Conservation (phyloP, 108 stramenopile species). For the Cyclotella choctawhatcheeana region DNA sequence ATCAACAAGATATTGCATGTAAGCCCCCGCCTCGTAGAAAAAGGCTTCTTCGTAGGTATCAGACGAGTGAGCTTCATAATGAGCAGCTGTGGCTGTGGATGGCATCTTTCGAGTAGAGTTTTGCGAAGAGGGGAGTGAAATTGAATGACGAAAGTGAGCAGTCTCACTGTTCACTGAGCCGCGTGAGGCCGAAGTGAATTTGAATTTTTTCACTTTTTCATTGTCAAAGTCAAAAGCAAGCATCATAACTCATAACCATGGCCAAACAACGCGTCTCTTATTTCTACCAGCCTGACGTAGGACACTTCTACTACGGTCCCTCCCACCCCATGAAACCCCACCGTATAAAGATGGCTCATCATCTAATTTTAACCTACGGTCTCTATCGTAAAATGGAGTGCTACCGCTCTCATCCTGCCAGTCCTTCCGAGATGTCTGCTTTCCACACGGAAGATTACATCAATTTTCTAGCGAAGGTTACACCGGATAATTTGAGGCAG, state of each 20-base stretch:
- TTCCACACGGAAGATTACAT: constrained; percentile 99
- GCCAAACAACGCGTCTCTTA: constrained; percentile 92
- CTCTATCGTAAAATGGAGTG: constrained; percentile 98
- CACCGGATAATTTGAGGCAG: constrained; percentile 90
- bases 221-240: not conserved
- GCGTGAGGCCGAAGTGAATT: no score
- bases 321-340: constrained; percentile 99
- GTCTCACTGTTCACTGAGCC: no score
- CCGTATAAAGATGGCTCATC: constrained; percentile 97
- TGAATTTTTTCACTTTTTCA: no score
- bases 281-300: constrained; percentile 95
- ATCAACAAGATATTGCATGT: constrained; percentile 53
- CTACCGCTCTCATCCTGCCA: constrained; percentile 94
- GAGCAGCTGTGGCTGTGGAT: constrained; percentile 36
- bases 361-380: constrained; percentile 95
- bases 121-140: no score
- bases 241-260: not conserved
- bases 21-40: constrained; percentile 65
- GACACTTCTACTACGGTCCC: constrained; percentile 99
- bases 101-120: no score
- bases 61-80: constrained; percentile 63
- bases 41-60: constrained; percentile 64
- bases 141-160: not conserved
- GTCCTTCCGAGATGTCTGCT: constrained; percentile 88
- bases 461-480: constrained; percentile 88